Evolutionary conservation across 805 yeast species (phyloP), one percentile per base, ranked within the genome.

Genomic region (Danielozyma ontarioensis): DNA sequence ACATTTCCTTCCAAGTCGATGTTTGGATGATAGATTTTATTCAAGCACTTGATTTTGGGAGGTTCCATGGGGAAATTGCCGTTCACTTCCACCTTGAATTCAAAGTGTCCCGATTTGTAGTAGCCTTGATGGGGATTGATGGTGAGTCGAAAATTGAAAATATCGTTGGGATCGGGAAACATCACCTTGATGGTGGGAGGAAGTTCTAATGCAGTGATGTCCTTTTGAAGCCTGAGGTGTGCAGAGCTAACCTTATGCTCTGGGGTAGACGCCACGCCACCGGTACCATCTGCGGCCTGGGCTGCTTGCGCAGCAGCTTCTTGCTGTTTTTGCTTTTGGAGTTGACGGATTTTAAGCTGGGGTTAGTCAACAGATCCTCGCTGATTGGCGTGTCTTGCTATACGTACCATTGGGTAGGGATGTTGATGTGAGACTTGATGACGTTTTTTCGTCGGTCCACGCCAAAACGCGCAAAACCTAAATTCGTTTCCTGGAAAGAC

Each of bases 1-100:
- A 90, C 84, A 51, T 88, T 90, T 0, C 97, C 97, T 28, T 84
- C 82, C 14, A 76, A 53, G 54, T 90, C 96, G 43, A 90, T 90
- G 51, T 90, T 90, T 10, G 98, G 98, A 54, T 90, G 98, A 59
- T 83, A 90, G 4, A 90, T 84, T 50, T 71, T 78, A 33, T 78
- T 73, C 19, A 67, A 33, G 47, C 94, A 83, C 44, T 73, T 71
- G 34, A 88, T 87, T 51, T 79, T 83, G 7, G 98, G 98, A 6
- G 97, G 88, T 32, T 84, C 93, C 36, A 89, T 93, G 2, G 98
- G 98, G 58, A 80, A 90, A 44, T 78, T 80, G 26, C 76, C 78
- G 31, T 76, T 74, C 26, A 89, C 69, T 21, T 62, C 65, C 29
- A 89, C 75, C n/a, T 67, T 63, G 55, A 90, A 90, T 14, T 54